Evolutionary conservation across 148 eudicot genomes (phyloP), one percentile per base, ranked within the genome.

Genomic region (Nepenthes gracilis): DNA sequence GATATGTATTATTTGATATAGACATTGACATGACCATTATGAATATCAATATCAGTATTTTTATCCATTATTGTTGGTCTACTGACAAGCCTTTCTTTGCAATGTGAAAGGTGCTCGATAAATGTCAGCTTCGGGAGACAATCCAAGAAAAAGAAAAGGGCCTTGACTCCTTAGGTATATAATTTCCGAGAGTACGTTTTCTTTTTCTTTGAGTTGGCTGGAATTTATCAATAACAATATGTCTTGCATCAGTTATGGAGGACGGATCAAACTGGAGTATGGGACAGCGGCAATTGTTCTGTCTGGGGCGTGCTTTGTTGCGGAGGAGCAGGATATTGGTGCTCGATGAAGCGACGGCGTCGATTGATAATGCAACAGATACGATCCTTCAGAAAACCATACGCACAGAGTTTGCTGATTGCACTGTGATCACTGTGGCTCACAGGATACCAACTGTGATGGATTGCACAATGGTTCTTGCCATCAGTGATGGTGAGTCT

Each of bases 211-310:
- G n/a, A 0, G 3, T 49, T 6, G 3, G 6, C 33, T 37, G 15
- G 35, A 13, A 12, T 57, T 9, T 4, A 10, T 43, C 43, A 47
- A 1, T 12, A 6, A 12, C 11, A 49, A 49, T 2, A 49, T 40
- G 8, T 10, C 15, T 49, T 6, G 13, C 53, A 62, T 58, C 75
- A 91, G 96, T 91, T 73, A 68, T 73, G 59, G 97, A 91, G 62
- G 97, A 91, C 59, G 97, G 97, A 73, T 78, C 83, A 10, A 91
- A 91, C 55, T 88, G 97, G 97, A 91, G 97, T 81, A 83, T 91
- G 97, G 97, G 97, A 55, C 97, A 91, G 65, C 66, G 93, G 10
- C 97, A 91, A 55, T 54, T 91, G 65, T 91, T 91, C 40, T 91
- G 96, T 63, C 71, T 85, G 68, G 97, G 97, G 1, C 90, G 96